Conservation (phyloP, 192 early-diverging fungal species). For the Pilaira anomala region DNA sequence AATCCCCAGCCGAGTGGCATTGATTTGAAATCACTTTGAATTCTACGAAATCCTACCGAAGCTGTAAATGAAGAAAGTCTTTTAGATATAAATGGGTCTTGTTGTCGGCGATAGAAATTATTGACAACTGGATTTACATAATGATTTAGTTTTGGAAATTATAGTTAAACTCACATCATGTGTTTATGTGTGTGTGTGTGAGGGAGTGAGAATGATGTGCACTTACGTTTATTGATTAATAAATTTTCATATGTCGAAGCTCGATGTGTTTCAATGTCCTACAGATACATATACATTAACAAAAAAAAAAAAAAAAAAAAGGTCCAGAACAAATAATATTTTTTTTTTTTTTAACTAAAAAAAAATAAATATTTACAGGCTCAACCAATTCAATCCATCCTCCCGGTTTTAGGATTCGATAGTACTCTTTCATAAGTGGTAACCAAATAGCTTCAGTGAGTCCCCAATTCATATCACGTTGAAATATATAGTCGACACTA, state of each 20-base stretch:
- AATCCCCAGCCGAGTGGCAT: conserved; percentile 32
- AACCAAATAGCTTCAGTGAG: neutral
- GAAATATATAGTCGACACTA: conserved; percentile 12
- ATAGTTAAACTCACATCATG: neutral
- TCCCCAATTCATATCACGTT: conserved; percentile 3
- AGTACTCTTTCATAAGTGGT: neutral
- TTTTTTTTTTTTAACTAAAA: neutral
- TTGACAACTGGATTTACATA: conserved; percentile 13
- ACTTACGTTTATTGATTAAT: conserved; percentile 31
- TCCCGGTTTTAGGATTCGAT: conserved; percentile 16
- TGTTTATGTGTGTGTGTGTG: no score
- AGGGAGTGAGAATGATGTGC: neutral
- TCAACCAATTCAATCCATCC: conserved; percentile 17
- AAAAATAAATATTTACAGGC: conserved; percentile 1
- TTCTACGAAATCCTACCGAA: conserved; percentile 27
- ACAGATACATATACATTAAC: no score
- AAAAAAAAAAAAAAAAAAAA: neutral
- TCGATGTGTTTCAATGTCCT: conserved; percentile 31
- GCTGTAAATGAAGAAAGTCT: conserved; percentile 28
- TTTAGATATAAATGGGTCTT: conserved; percentile 31
- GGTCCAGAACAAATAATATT: neutral
- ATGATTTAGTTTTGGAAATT: neutral
- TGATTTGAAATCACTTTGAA: conserved; percentile 31
- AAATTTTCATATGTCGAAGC: conserved; percentile 14
- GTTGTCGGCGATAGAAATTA: conserved; percentile 9